Base-by-base conservation (phyloP, 306 rosid species). In the Acacia crassicarpa region DNA sequence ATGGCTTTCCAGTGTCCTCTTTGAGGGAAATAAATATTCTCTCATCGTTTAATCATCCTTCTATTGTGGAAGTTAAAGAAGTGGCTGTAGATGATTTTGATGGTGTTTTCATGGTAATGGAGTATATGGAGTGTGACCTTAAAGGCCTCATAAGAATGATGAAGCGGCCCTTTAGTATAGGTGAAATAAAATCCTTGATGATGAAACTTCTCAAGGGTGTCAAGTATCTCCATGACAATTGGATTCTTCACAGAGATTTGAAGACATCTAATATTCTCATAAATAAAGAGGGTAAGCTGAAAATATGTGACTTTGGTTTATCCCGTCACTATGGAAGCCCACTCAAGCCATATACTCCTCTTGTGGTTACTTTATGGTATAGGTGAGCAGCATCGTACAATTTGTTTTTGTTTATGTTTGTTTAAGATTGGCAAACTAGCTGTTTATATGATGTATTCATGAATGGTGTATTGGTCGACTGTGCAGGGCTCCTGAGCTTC, bases 1-100 rank as follows among this genome's bases (percentile, higher is more conserved):
- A 90, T 73, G 99, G 99, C 30, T 96, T 96, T 83, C 99, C 99
- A 0, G 14, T 92, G 76, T 83, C 99, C 3, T 75, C 99, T 22
- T 83, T 96, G 91, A 93, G 99, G 84, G 99, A 96, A 88, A 91
- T 96, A 44, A 93, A 96, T 86, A 93, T 96, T 87, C 98, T 96
- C 61, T 85, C 89, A 74, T 90, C 98, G n/a, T 83, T 89, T 56
- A 81, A 89, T 74, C 98, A 96, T 74, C 94, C 97, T 70, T 92
- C 94, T 22, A 77, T 96, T 72, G 97, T 96, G 4, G 87, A 89
- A 81, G 99, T 96, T 78, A 96, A 96, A 87, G 99, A 92, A 82
- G 97, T 96, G 71, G 97, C 89, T 3, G 85, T 91, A 66, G 94
- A 89, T 80, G 91, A 90, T n/a, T 80, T 78, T 69, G 96, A 91